Evolutionary conservation across 2,329 filamentous ascomycete species (phyloP), one percentile per base, ranked within the genome.

Genomic region (Epichloe amarillans): DNA sequence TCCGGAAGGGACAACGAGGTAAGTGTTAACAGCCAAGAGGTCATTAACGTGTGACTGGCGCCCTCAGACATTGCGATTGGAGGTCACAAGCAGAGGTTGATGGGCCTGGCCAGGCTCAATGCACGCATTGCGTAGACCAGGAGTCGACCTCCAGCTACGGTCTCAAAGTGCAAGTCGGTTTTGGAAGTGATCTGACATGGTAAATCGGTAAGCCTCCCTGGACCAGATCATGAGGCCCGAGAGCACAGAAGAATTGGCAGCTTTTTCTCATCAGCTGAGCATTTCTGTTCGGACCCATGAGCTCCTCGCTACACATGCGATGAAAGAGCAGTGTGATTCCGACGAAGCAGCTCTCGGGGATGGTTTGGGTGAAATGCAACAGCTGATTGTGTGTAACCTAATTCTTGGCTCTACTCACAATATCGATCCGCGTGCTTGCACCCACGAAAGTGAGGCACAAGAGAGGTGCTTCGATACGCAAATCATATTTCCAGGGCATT

Each of bases 31-130:
- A 56, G 55, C 64, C 54, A 46, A 44, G 38, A 57, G 57, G 56
- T 55, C 59, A 56, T 26, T 55, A 60, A 64, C 61, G 59, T 60
- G 55, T 58, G 59, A 67, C 71, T 74, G 76, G 77, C 74, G 76
- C 66, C 75, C 68, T 61, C 66, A 46, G 36, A 60, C 51, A 58
- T 59, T 59, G 64, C 65, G 64, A 62, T 68, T 70, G 64, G 63
- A 56, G 39, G 56, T 65, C 72, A 69, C 67, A 64, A 67, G 61
- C 60, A 60, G 63, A 69, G 66, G 74, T 65, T 80, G 70, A 80
- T 79, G 75, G 75, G 75, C 70, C 74, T 75, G 76, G 71, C 69
- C 74, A 64, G 69, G 71, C 68, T 67, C 70, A 73, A 69, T 66
- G 62, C 57, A 50, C 54, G 61, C 66, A 69, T 70, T 71, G 72